Evolutionary conservation across 2,329 filamentous ascomycete genomes (phyloP), one percentile per base, ranked within the genome.

Genomic region (Xylaria multiplex): DNA sequence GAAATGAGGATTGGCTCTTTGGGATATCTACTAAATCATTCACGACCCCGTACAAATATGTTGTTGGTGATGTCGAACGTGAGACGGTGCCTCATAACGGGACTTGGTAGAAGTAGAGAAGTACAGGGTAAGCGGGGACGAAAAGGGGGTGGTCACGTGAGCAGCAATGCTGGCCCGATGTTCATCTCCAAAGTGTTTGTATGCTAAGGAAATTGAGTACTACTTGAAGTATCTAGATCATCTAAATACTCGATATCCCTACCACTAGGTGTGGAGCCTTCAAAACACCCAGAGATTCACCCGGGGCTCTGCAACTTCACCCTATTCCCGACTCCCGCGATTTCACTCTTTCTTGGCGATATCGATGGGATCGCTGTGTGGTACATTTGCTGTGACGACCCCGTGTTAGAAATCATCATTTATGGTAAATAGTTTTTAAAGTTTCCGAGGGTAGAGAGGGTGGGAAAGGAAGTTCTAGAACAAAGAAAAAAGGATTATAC

Each of bases 101-200:
- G 19, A 19, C 19, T 19, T 19, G 19, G 19, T 19, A 19, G 19
- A 19, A 19, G 13, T 6, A 24, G 22, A 14, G 6, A 27, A 22
- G 14, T 55, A 43, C 19, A 59, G 42, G 50, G 43, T 56, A 49
- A 19, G 55, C 22, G 22, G 16, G 22, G 11, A 24, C 24, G 35
- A 48, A 64, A 46, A 59, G 55, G 60, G 48, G 42, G 22, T 19
- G 16, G n/a, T 42, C 19, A 58, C 55, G 48, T 54, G 30, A 5
- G 8, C 27, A 27, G 13, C 1, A n/a, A 19, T 14, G n/a, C 6
- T n/a, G 37, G 27, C 22, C 14, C 8, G 5, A 19, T 43, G 1
- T 40, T 14, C 9, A 40, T 42, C 16, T 42, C 45, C 1, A 35
- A 19, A 40, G 37, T n/a, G 48, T 50, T 32, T n/a, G 3, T 27